Conservation (phyloP, 2,329 filamentous ascomycete species). For the Trichoderma guizhouense region DNA sequence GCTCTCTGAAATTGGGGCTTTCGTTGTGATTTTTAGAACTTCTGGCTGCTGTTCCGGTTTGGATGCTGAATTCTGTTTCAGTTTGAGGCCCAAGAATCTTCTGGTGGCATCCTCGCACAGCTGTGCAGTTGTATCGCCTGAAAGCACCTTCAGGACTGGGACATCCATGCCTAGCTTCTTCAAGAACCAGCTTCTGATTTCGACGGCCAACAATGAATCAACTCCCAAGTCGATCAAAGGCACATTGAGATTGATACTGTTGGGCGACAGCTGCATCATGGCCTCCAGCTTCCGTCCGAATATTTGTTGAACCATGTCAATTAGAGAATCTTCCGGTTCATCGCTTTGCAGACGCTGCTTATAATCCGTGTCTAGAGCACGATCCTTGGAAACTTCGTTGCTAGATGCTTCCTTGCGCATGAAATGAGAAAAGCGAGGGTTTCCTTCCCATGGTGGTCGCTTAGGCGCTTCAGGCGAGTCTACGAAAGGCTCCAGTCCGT, state of each 20-base stretch:
- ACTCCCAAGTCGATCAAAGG: not conserved
- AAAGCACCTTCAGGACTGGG: not conserved
- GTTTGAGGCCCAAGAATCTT: not conserved
- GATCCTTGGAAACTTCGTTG: not conserved
- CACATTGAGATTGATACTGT: not conserved
- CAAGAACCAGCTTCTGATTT: not conserved
- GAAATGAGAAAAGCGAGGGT: not conserved
- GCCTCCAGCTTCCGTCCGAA: not conserved
- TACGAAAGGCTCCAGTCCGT: not conserved
- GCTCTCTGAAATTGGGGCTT: not conserved
- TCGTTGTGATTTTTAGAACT: not conserved
- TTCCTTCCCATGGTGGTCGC: not conserved
- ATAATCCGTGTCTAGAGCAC: not conserved
- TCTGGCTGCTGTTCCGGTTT: not conserved
- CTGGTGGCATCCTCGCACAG: not conserved
- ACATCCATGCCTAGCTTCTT: not conserved
- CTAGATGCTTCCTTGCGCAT: not conserved
- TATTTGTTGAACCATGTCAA: not conserved
- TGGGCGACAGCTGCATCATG: not conserved
- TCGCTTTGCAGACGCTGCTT: not conserved
- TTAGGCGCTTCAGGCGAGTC: not conserved
- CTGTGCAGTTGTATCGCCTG: not conserved
- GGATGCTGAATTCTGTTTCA: not conserved
- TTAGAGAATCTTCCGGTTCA: not conserved
- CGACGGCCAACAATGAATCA: not conserved